These are phyloP conservation scores for Fusarium neocosmosporiellum DNA, from an alignment of 2,329 filamentous ascomycete genomes.

Conservation along the genomic window DNA sequence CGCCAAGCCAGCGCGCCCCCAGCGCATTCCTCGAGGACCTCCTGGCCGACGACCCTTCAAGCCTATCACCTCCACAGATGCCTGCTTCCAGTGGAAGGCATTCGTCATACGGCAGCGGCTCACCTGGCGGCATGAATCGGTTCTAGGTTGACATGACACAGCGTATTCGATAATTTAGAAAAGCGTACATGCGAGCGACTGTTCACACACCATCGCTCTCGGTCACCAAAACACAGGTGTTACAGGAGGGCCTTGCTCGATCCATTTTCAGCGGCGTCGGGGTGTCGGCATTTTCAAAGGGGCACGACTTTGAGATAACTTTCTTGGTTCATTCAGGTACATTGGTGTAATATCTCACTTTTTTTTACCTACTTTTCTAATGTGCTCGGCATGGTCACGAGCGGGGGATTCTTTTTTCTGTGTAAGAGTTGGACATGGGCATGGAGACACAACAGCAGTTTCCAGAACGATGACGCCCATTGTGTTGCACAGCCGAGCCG, in stretches of 20 bases:
- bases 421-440: conserved; percentile 20
- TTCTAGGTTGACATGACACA: conserved; percentile 32
- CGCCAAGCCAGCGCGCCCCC: conserved; percentile 78
- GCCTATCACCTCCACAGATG: conserved; percentile 59
- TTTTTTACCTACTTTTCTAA: conserved; percentile 27
- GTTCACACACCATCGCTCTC: conserved; percentile 14
- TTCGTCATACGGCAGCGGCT: conserved; percentile 37
- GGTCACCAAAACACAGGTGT: conserved; percentile 28
- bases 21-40: conserved; percentile 92
- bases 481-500: conserved; percentile 15
- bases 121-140: conserved; percentile 39
- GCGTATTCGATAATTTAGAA: conserved; percentile 18
- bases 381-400: conserved; percentile 27
- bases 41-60: conserved; percentile 77
- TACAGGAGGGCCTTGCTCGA: conserved; percentile 10
- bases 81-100: conserved; percentile 41
- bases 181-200: conserved; percentile 21
- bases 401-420: conserved; percentile 14
- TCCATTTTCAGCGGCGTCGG: conserved; percentile 41
- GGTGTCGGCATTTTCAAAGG: conserved; percentile 32
- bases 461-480: conserved; percentile 1
- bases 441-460: neutral
- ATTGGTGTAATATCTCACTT: conserved; percentile 24
- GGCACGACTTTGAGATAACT: conserved; percentile 32
- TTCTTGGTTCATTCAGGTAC: conserved; percentile 18